These are phyloP conservation scores for Lipomyces kockii DNA, from an alignment of 805 yeast species.

Conservation along the genomic window DNA sequence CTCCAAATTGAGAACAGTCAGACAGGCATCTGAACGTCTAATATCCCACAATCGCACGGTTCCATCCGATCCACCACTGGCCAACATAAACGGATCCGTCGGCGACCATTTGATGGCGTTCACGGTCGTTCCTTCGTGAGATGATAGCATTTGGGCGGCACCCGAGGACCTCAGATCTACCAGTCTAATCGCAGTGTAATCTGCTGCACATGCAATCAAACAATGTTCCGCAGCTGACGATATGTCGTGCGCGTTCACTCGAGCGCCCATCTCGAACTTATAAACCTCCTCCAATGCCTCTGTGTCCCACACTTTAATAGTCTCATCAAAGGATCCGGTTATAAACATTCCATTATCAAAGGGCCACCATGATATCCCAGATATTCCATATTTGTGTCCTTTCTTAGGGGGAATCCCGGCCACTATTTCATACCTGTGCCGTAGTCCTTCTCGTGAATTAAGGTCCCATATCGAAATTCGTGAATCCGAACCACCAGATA, in stretches of 20 bases:
- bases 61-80: constrained; percentile 83
- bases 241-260: constrained; percentile 71
- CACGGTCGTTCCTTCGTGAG: constrained; percentile 43
- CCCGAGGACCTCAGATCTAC: constrained; percentile 33
- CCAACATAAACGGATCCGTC: constrained; percentile 59
- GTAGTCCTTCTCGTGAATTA: constrained; percentile 40
- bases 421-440: constrained; percentile 36
- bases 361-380: constrained; percentile 87
- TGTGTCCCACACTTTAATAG: constrained; percentile 82
- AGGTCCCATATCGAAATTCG: constrained; percentile 71
- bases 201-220: constrained; percentile 70
- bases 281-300: constrained; percentile 67
- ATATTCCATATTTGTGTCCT: constrained; percentile 73
- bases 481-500: constrained; percentile 78
- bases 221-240: constrained; percentile 52
- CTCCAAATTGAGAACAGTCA: constrained; percentile 65
- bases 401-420: constrained; percentile 18
- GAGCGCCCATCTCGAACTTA: constrained; percentile 61
- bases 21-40: constrained; percentile 66
- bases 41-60: constrained; percentile 86
- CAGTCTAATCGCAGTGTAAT: constrained; percentile 69
- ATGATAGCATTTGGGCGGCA: constrained; percentile 32
- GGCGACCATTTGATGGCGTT: constrained; percentile 79
- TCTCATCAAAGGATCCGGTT: constrained; percentile 77
- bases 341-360: constrained; percentile 84